phyloP scores from a whole-genome alignment of 441 rosid species.

The Pelargonium exstipulatum region DNA sequence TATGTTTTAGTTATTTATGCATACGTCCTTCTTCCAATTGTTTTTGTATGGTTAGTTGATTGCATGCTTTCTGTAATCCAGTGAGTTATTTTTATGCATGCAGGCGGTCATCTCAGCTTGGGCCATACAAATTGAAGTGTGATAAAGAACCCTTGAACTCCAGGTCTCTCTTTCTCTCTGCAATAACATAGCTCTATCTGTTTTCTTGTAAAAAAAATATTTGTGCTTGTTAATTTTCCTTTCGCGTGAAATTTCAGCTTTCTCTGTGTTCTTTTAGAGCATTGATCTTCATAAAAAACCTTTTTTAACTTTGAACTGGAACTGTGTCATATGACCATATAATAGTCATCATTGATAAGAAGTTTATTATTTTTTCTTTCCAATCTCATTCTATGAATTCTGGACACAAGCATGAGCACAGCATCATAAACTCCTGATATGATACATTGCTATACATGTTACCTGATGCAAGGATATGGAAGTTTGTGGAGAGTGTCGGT shows the following conservation, averaged over 20 bases:
- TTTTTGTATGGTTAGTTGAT: not conserved
- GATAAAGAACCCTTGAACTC: slow-evolving; percentile 83
- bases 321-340: not conserved
- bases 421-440: too few species aligned
- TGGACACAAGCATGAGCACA: too few species aligned
- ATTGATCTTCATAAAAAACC: not conserved
- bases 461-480: too few species aligned
- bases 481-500: too few species aligned
- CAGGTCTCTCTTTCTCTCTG: slow-evolving; percentile 40
- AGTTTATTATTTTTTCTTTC: not conserved
- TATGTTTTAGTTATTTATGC: not conserved
- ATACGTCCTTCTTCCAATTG: not conserved
- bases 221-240: too few species aligned
- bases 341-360: not conserved
- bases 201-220: not conserved
- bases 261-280: not conserved
- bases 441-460: too few species aligned
- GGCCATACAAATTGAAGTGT: slow-evolving; percentile 88
- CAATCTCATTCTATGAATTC: too few species aligned
- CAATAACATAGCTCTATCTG: not conserved
- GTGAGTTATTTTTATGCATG: slow-evolving; percentile 19
- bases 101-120: slow-evolving; percentile 70
- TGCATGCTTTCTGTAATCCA: not conserved
- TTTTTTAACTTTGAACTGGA: not conserved
- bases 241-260: not conserved